Percentiles rank a stretch among this genome's conserved stretches.
These are phyloP conservation scores for Penicillium canescens DNA, from an alignment of 495 filamentous ascomycete species.

Conservation along the genomic window DNA sequence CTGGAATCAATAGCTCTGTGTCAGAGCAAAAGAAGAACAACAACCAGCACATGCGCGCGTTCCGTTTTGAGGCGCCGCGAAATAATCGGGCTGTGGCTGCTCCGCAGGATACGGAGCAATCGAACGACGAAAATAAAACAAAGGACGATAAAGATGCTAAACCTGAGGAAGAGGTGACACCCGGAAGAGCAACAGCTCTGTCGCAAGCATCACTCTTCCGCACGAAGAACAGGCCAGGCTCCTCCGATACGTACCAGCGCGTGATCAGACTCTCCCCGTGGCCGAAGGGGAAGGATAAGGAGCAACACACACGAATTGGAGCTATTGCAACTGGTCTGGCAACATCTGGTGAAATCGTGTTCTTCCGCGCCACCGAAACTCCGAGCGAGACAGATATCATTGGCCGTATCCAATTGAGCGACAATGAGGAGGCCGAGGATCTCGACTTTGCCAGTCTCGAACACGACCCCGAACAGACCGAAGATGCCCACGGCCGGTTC, in stretches of 20 bases:
- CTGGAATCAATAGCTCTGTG: conserved; percentile 84
- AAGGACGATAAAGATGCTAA: conserved; percentile 28
- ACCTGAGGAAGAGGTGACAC: conserved; percentile 19
- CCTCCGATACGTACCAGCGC: conserved; percentile 74
- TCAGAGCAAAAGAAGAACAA: conserved; percentile 68
- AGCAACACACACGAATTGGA: conserved; percentile 54
- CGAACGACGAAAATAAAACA: conserved; percentile 15
- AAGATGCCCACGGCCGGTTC: conserved; percentile 51
- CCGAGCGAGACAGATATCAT: conserved; percentile 60
- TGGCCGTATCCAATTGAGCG: conserved; percentile 62
- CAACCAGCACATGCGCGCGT: conserved; percentile 88
- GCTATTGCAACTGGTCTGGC: conserved; percentile 75
- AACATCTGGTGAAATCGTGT: conserved; percentile 70
- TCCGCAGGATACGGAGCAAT: conserved; percentile 4
- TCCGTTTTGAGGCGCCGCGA: conserved; percentile 57
- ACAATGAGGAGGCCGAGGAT: conserved; percentile 74
- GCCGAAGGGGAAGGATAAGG: conserved; percentile 37
- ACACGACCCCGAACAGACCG: conserved; percentile 14
- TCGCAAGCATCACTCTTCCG: conserved; percentile 66
- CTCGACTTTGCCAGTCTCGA: conserved; percentile 69
- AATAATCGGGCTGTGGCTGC: conserved; percentile 8
- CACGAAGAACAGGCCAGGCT: conserved; percentile 38
- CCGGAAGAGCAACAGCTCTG: conserved; percentile 52
- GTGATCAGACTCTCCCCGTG: conserved; percentile 70
- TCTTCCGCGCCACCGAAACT: conserved; percentile 67